These are phyloP conservation scores for Leishmania guyanensis DNA, from an alignment of 208 protist species.

Conservation along the genomic window DNA sequence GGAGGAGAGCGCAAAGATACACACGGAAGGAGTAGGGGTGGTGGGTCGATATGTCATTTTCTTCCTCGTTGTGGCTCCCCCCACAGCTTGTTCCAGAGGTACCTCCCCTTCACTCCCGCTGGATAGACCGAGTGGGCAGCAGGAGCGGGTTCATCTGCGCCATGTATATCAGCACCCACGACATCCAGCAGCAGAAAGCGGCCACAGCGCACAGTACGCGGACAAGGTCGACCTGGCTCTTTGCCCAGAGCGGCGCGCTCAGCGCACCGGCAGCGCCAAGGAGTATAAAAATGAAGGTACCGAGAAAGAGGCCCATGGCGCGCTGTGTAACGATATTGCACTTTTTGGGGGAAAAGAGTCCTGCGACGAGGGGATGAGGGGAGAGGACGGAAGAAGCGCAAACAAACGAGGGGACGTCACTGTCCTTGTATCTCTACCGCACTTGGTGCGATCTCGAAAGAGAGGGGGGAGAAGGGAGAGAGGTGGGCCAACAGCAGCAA, in stretches of 20 bases:
- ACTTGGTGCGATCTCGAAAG: not conserved
- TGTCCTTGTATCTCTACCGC: not conserved
- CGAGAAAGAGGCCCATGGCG: conserved; percentile 73
- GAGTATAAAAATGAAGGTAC: conserved; percentile 72
- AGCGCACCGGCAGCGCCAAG: conserved; percentile 56
- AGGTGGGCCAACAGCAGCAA: not conserved
- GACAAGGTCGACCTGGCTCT: conserved; percentile 82
- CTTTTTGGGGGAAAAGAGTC: not conserved
- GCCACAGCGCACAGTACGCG: conserved; percentile 67
- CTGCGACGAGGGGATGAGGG: not conserved
- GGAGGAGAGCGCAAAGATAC: not conserved
- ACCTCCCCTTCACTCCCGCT: conserved; percentile 44
- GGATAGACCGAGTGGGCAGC: conserved; percentile 86
- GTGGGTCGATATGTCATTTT: not conserved
- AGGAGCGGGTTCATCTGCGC: conserved; percentile 91
- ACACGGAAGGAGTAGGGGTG: not conserved
- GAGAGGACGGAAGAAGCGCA: not conserved
- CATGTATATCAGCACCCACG: conserved; percentile 94
- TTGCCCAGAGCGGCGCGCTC: conserved; percentile 77
- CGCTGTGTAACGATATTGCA: not conserved
- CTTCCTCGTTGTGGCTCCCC: not conserved
- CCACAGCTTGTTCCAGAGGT: not conserved
- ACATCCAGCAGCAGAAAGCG: conserved; percentile 93
- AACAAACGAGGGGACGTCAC: not conserved
- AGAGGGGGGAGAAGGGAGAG: not conserved